These are phyloP conservation scores for Cercospora zeae-maydis DNA, from an alignment of 2,329 filamentous ascomycete species.

Conservation along the genomic window DNA sequence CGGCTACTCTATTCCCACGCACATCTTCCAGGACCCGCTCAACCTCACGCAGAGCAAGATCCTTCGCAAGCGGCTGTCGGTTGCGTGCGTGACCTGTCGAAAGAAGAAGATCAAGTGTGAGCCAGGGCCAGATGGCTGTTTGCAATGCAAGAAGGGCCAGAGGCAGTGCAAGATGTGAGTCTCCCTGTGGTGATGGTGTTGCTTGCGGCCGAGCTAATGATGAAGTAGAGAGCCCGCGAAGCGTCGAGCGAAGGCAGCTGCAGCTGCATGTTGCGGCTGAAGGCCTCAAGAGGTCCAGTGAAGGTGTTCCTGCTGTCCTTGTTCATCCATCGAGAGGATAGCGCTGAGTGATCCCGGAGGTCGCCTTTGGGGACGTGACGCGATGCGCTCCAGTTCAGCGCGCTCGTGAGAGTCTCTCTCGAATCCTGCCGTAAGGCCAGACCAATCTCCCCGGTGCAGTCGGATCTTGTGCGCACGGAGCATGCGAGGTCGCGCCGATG, in stretches of 20 bases:
- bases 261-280: neutral
- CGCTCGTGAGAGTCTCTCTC: neutral
- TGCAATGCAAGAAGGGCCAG: slow-evolving; percentile 17
- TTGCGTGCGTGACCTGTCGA: slow-evolving; percentile 14
- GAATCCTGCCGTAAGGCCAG: neutral
- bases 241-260: slow-evolving; percentile 3
- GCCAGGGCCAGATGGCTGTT: slow-evolving; percentile 11
- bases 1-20: slow-evolving; percentile 14
- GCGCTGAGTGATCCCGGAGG: neutral
- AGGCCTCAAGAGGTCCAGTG: neutral
- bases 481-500: neutral
- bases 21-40: slow-evolving; percentile 13
- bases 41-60: slow-evolving; percentile 17
- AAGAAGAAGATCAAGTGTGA: slow-evolving; percentile 21
- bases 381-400: neutral
- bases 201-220: neutral
- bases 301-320: no score
- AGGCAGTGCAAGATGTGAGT: slow-evolving; percentile 16
- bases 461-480: neutral
- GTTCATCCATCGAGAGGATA: neutral
- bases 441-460: neutral
- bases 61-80: slow-evolving; percentile 18
- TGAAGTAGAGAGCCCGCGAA: slow-evolving; percentile 12
- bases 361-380: neutral
- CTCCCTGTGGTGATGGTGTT: neutral